phyloP scores from a whole-genome alignment of 495 filamentous ascomycete genomes.

The Rhypophila decipiens region DNA sequence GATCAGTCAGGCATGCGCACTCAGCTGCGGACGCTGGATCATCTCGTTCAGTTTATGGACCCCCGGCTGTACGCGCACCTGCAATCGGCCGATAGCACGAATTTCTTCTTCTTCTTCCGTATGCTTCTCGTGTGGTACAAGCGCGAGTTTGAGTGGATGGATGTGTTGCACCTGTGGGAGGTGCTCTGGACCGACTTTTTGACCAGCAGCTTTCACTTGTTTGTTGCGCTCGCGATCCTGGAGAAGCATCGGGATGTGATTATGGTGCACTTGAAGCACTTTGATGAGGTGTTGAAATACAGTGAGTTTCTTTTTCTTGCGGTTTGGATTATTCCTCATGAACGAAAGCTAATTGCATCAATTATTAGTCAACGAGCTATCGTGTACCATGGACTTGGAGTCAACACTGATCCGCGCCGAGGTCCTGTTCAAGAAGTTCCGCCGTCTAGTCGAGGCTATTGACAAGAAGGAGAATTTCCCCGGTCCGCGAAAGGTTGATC shows the following conservation, averaged over 20 bases:
- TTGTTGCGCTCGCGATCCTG: conserved; percentile 88
- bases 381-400: conserved; percentile 82
- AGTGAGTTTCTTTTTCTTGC: conserved; percentile 46
- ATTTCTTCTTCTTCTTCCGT: conserved; percentile 99
- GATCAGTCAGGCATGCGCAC: conserved; percentile 93
- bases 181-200: conserved; percentile 88
- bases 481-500: conserved; percentile 41
- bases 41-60: conserved; percentile 93
- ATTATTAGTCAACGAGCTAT: conserved; percentile 79
- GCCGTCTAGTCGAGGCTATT: conserved; percentile 76
- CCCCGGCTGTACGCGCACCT: conserved; percentile 89
- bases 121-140: conserved; percentile 99
- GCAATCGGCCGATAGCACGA: conserved; percentile 83
- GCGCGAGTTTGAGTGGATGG: conserved; percentile 85
- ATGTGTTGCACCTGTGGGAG: conserved; percentile 88
- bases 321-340: not conserved
- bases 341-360: not conserved
- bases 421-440: conserved; percentile 79
- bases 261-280: conserved; percentile 87
- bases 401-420: conserved; percentile 82
- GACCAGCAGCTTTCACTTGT: conserved; percentile 85
- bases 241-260: conserved; percentile 93
- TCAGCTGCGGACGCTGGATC: conserved; percentile 84
- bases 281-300: conserved; percentile 97
- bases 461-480: conserved; percentile 83